Percentiles rank a stretch among this genome's conserved stretches.
Evolutionary conservation across 768 basidiomycete species (phyloP).

Genomic region (Hebeloma cylindrosporum): DNA sequence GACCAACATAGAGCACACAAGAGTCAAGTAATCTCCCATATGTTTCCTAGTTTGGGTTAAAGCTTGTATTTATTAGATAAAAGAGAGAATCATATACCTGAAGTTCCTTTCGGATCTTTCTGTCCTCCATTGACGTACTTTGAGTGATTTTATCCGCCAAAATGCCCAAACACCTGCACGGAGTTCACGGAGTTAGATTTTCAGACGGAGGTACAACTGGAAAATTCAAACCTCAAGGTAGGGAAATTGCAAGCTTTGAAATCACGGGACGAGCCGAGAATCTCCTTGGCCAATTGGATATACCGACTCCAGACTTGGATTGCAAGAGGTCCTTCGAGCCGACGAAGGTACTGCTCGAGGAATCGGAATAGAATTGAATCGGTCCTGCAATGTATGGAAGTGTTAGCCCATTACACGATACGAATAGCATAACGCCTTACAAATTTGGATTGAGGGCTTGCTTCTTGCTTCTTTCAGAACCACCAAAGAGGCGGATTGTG

Average conservation of each 20-base stretch:
- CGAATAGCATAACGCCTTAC: constrained; percentile 43
- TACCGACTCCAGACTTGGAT: constrained; percentile 90
- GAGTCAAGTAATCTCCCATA: constrained; percentile 85
- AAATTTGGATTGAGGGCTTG: constrained; percentile 63
- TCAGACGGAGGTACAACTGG: background rate
- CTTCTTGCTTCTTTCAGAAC: constrained; percentile 60
- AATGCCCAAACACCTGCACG: constrained; percentile 66
- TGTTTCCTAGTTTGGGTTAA: constrained; percentile 54
- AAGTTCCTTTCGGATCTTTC: constrained; percentile 82
- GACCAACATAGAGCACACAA: constrained; percentile 70
- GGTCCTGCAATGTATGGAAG: constrained; percentile 42
- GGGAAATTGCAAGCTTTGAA: constrained; percentile 73
- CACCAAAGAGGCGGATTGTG: constrained; percentile 51
- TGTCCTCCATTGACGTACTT: constrained; percentile 90
- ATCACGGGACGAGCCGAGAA: constrained; percentile 62
- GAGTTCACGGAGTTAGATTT: constrained; percentile 6
- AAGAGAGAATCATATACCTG: constrained; percentile 48
- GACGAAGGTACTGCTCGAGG: constrained; percentile 79
- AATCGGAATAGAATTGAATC: constrained; percentile 80
- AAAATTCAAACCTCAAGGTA: constrained; percentile 58
- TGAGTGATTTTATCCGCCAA: constrained; percentile 83
- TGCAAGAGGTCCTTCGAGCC: constrained; percentile 87
- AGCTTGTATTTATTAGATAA: background rate
- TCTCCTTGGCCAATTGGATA: constrained; percentile 75
- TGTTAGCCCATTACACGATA: background rate